Conservation (phyloP, 148 eudicot species). For the Bassia scoparia region DNA sequence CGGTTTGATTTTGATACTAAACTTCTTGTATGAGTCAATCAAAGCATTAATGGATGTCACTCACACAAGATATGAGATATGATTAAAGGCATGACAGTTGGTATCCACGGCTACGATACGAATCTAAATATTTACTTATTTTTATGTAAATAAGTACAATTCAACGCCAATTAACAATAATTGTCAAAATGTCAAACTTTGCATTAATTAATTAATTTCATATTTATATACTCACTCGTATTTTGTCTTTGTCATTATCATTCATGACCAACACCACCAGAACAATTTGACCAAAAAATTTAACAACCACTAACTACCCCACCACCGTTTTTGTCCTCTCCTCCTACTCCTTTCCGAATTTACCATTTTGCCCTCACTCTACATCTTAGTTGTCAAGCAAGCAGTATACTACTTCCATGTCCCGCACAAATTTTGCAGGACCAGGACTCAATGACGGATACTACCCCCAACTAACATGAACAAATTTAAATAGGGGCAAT, state of each 20-base stretch:
- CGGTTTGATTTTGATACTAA: no score
- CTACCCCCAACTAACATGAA: background rate
- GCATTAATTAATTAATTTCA: background rate
- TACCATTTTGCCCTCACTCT: background rate
- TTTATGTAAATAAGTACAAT: background rate
- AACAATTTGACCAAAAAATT: background rate
- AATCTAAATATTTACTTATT: no score
- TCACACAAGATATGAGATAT: background rate
- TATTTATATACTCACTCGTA: background rate
- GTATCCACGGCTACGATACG: conserved; percentile 2
- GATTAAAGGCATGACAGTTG: background rate
- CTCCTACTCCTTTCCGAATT: background rate
- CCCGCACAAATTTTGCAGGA: background rate
- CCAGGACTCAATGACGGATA: background rate
- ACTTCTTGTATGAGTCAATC: no score
- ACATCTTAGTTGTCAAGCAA: no score
- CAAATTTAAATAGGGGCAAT: background rate
- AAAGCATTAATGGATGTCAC: background rate
- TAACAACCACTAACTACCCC: background rate
- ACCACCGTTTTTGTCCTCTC: background rate
- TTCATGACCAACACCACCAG: no score
- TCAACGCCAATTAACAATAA: background rate
- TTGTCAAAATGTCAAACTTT: conserved; percentile 2
- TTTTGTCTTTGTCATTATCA: background rate
- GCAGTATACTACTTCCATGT: background rate